These are phyloP conservation scores for Sparassis latifolia DNA, from an alignment of 1,284 basidiomycete species.

Conservation along the genomic window DNA sequence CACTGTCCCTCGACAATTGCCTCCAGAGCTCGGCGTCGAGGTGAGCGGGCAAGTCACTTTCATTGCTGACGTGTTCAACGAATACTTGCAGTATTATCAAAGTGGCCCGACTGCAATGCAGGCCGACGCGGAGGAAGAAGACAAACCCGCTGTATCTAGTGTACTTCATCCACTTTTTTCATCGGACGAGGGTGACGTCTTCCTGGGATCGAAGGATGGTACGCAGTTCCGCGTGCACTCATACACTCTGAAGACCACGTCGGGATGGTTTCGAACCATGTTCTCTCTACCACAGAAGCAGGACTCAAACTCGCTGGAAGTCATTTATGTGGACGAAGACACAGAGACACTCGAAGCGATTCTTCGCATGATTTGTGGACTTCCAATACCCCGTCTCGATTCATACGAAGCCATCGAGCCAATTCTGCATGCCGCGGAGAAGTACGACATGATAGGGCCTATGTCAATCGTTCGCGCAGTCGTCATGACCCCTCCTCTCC, in stretches of 20 bases:
- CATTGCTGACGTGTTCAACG: too few species aligned
- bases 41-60: too few species aligned
- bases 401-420: slow-evolving; percentile 47
- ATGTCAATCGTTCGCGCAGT: slow-evolving; percentile 49
- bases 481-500: slow-evolving; percentile 41
- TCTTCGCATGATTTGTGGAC: slow-evolving; percentile 53
- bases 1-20: too few species aligned
- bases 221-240: slow-evolving; percentile 52
- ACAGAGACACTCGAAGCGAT: slow-evolving; percentile 44
- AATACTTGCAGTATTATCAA: too few species aligned
- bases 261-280: slow-evolving; percentile 54
- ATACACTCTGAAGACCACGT: slow-evolving; percentile 53
- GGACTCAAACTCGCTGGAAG: slow-evolving; percentile 21
- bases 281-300: slow-evolving; percentile 46
- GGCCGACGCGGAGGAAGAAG: slow-evolving; percentile 9
- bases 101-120: slow-evolving; percentile 7
- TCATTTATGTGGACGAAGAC: slow-evolving; percentile 52
- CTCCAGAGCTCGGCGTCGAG: too few species aligned
- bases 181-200: slow-evolving; percentile 41
- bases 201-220: slow-evolving; percentile 38
- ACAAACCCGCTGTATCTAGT: not conserved
- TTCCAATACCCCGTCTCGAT: slow-evolving; percentile 40
- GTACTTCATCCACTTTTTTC: slow-evolving; percentile 39
- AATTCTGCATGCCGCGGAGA: slow-evolving; percentile 54
- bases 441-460: slow-evolving; percentile 63